Percentiles rank a stretch among this genome's conserved stretches.
Conservation (phyloP, 768 basidiomycete genomes). For the Tylopilus felleus region DNA sequence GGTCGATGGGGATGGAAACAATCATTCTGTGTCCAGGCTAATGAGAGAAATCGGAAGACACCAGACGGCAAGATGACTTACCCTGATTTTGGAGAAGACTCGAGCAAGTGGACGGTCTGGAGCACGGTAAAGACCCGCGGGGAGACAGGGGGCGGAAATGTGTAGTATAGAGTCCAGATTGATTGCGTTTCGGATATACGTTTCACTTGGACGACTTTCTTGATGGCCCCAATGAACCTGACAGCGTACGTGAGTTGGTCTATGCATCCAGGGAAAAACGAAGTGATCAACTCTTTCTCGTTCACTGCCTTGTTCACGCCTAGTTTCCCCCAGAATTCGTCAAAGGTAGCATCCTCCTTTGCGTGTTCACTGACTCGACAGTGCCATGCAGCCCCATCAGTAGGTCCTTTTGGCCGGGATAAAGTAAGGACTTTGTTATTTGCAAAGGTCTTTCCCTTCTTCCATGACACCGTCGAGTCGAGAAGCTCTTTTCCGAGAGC, state of each 20-base stretch:
- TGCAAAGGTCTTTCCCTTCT: slow-evolving; percentile 60
- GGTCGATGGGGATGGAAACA: slow-evolving; percentile 68
- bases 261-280: neutral
- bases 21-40: slow-evolving; percentile 24
- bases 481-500: slow-evolving; percentile 53
- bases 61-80: slow-evolving; percentile 30
- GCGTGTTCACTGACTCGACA: slow-evolving; percentile 65
- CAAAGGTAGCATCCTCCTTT: slow-evolving; percentile 65
- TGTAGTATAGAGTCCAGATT: slow-evolving; percentile 74
- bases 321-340: slow-evolving; percentile 68
- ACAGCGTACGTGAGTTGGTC: neutral
- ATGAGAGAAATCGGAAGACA: neutral
- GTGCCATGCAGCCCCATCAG: slow-evolving; percentile 64
- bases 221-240: slow-evolving; percentile 65
- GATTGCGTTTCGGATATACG: slow-evolving; percentile 58
- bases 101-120: slow-evolving; percentile 55
- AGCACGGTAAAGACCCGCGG: slow-evolving; percentile 75
- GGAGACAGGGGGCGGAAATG: slow-evolving; percentile 65
- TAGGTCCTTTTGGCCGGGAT: slow-evolving; percentile 47
- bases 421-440: slow-evolving; percentile 54
- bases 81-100: slow-evolving; percentile 55
- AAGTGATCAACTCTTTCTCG: slow-evolving; percentile 56
- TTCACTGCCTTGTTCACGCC: slow-evolving; percentile 63
- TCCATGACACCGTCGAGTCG: slow-evolving; percentile 58
- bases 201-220: slow-evolving; percentile 61